Conservation (phyloP, 768 basidiomycete species). For the Leccinum imitatum region DNA sequence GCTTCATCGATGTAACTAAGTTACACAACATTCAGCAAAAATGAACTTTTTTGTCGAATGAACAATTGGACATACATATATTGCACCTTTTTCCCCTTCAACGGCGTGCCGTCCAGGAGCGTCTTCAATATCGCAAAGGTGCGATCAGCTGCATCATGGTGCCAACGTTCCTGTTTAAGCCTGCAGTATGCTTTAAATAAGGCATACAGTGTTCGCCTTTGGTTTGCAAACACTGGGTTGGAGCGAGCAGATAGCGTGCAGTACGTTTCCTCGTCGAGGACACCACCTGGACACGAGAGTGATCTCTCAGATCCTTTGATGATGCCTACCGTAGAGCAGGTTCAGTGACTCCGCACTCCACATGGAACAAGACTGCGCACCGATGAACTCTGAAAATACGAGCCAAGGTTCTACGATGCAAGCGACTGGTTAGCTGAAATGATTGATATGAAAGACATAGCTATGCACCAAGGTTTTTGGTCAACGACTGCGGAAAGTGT, state of each 20-base stretch:
- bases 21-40: not conserved
- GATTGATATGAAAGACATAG: not conserved
- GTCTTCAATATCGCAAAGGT: conserved; percentile 49
- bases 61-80: conserved; percentile 44
- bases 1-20: conserved; percentile 68
- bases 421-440: not conserved
- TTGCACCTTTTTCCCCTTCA: conserved; percentile 48
- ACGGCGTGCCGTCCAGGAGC: conserved; percentile 25
- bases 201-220: conserved; percentile 47
- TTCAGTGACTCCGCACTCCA: not conserved
- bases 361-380: conserved; percentile 32
- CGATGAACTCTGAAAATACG: conserved; percentile 66
- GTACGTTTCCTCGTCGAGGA: conserved; percentile 47
- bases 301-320: conserved; percentile 69
- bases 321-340: conserved; percentile 39
- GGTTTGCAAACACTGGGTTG: conserved; percentile 53
- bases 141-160: conserved; percentile 64
- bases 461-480: conserved; percentile 32
- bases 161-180: conserved; percentile 40
- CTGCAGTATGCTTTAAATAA: conserved; percentile 54
- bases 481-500: conserved; percentile 50
- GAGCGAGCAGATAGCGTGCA: conserved; percentile 47
- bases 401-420: conserved; percentile 46
- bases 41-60: not conserved
- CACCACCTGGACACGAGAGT: conserved; percentile 33